A percentile compares a stretch with the other conserved stretches of the same genome.
phyloP scores from a whole-genome alignment of 805 yeast genomes.

The Candida coleopterorum region DNA sequence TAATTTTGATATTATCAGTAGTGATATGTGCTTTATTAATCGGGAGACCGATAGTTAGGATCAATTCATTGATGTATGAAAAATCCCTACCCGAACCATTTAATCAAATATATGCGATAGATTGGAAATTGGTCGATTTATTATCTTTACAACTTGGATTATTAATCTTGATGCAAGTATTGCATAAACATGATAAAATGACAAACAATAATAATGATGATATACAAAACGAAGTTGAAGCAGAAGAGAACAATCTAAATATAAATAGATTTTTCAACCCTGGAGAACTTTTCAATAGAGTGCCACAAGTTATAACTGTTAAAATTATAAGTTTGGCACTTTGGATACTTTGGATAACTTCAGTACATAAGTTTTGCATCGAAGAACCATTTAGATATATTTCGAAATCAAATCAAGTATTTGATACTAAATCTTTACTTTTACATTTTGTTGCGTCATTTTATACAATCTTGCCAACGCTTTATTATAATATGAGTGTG shows the following conservation, averaged over 20 bases:
- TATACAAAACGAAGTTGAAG: not conserved
- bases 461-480: conserved; percentile 19
- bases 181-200: conserved; percentile 11
- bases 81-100: not conserved
- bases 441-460: conserved; percentile 15
- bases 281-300: conserved; percentile 3
- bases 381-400: conserved; percentile 16
- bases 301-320: conserved; percentile 4
- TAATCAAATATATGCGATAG: conserved; percentile 5
- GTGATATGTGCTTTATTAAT: conserved; percentile 19
- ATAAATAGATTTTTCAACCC: conserved; percentile 1
- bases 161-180: conserved; percentile 10
- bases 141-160: conserved; percentile 18
- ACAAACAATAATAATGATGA: too few species aligned
- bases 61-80: conserved; percentile 1
- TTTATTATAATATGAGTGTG: conserved; percentile 5
- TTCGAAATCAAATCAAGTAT: not conserved
- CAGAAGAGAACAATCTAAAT: not conserved
- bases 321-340: conserved; percentile 5
- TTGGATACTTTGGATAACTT: conserved; percentile 17
- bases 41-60: conserved; percentile 23
- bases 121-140: conserved; percentile 20
- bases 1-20: conserved; percentile 21
- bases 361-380: conserved; percentile 18
- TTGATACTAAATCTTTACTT: conserved; percentile 4